Evolutionary conservation across 306 rosid species (phyloP).

Genomic region (Hippophae tibetana): DNA sequence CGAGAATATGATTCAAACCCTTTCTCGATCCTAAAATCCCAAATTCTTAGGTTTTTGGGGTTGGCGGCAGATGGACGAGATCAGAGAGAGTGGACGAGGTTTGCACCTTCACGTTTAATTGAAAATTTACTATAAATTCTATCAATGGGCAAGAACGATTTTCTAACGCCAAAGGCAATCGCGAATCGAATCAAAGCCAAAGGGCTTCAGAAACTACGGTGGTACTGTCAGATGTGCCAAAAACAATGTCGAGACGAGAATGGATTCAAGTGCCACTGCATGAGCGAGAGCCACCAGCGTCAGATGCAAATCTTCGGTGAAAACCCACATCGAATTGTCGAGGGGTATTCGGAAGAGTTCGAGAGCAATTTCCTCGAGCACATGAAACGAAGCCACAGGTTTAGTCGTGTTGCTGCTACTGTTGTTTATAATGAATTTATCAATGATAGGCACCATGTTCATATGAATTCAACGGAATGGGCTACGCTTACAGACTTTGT

Average conservation of each 20-base stretch:
- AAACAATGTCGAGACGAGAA: slow-evolving; percentile 73
- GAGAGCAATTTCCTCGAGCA: slow-evolving; percentile 44
- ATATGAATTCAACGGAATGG: slow-evolving; percentile 86
- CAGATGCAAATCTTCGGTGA: slow-evolving; percentile 68
- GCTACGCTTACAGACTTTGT: slow-evolving; percentile 78
- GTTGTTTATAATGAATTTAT: slow-evolving; percentile 90
- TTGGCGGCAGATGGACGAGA: too few relatives aligned
- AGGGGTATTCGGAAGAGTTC: slow-evolving; percentile 64
- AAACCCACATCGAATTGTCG: slow-evolving; percentile 46
- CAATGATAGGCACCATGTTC: slow-evolving; percentile 68
- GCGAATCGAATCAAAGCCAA: slow-evolving; percentile 85
- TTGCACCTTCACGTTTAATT: too few relatives aligned
- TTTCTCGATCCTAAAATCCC: too few relatives aligned
- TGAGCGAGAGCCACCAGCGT: slow-evolving; percentile 75
- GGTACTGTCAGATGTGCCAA: slow-evolving; percentile 69
- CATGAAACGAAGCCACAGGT: slow-evolving; percentile 81
- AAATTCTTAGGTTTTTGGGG: too few relatives aligned
- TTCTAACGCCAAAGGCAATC: slow-evolving; percentile 80
- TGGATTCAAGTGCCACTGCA: slow-evolving; percentile 69
- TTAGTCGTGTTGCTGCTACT: slow-evolving; percentile 83
- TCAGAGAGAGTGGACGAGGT: too few relatives aligned
- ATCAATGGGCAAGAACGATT: slow-evolving; percentile 84
- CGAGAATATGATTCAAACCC: too few relatives aligned
- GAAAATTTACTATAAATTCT: too few relatives aligned
- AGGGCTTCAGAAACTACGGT: slow-evolving; percentile 88